phyloP scores from a whole-genome alignment of 169 alveolate species.

The Eimeria falciformis region DNA sequence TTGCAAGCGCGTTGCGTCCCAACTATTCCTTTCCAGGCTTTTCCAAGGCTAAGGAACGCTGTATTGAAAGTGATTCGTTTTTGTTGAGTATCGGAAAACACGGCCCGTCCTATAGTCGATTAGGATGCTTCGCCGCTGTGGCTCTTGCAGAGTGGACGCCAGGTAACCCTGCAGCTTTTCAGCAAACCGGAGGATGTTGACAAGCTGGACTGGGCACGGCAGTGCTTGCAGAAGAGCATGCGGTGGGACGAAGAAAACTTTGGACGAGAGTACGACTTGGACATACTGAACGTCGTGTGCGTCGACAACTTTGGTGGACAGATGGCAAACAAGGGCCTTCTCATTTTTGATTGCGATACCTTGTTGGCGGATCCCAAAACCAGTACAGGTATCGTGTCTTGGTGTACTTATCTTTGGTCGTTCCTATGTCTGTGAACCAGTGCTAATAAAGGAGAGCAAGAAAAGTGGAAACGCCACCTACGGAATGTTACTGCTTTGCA shows the following conservation, averaged over 20 bases:
- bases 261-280: slow-evolving; percentile 93
- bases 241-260: slow-evolving; percentile 93
- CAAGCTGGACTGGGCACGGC: slow-evolving; percentile 88
- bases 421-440: too few relatives aligned
- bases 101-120: too few relatives aligned
- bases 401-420: too few relatives aligned
- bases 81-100: neutral
- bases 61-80: neutral
- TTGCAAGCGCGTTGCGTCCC: too few relatives aligned
- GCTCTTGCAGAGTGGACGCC: slow-evolving; percentile 14
- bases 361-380: slow-evolving; percentile 90
- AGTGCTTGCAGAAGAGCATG: slow-evolving; percentile 89
- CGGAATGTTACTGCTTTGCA: neutral
- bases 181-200: slow-evolving; percentile 86
- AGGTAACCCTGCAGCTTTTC: slow-evolving; percentile 85
- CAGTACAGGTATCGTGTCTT: slow-evolving; percentile 81
- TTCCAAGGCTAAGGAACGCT: neutral
- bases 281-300: slow-evolving; percentile 90
- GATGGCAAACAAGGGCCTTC: slow-evolving; percentile 94
- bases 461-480: neutral
- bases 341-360: slow-evolving; percentile 91
- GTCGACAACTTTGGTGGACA: slow-evolving; percentile 93
- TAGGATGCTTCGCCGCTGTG: neutral
- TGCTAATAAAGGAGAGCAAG: too few relatives aligned
- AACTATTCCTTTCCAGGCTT: too few relatives aligned